Percentiles rank a stretch among this genome's conserved stretches.
Conservation (phyloP, 495 filamentous ascomycete species). For the Letharia columbiana region DNA sequence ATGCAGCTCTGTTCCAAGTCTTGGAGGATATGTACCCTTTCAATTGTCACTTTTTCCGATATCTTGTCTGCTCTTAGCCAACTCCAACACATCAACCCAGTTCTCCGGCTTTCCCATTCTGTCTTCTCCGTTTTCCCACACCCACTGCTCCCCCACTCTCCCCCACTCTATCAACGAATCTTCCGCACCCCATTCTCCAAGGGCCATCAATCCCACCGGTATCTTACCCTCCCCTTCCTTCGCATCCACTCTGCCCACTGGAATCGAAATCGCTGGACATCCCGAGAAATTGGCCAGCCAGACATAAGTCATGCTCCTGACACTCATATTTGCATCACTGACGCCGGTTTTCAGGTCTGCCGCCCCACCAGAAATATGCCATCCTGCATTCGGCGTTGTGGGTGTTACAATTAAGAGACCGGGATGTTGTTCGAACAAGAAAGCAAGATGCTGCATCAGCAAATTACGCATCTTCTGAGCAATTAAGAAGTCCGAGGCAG, state of each 20-base stretch:
- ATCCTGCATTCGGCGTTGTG: constrained; percentile 68
- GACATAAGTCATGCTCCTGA: constrained; percentile 80
- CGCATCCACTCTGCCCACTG: constrained; percentile 58
- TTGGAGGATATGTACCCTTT: not conserved
- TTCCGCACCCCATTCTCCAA: constrained; percentile 82
- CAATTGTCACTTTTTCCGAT: not conserved
- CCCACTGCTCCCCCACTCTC: constrained; percentile 53
- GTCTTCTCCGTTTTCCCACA: constrained; percentile 34
- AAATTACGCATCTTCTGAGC: constrained; percentile 67
- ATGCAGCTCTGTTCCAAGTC: not conserved
- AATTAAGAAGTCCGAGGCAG: constrained; percentile 59
- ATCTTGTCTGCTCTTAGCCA: not conserved
- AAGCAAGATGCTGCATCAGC: constrained; percentile 74
- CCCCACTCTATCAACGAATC: constrained; percentile 71
- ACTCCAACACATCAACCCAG: constrained; percentile 40
- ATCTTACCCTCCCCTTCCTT: constrained; percentile 44
- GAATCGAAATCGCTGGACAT: constrained; percentile 67
- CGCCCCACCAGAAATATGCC: constrained; percentile 47
- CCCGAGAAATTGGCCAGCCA: constrained; percentile 82
- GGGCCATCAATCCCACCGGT: constrained; percentile 82
- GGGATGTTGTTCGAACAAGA: constrained; percentile 62
- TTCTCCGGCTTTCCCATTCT: constrained; percentile 29
- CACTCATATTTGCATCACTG: constrained; percentile 59
- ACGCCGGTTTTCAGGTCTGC: constrained; percentile 56
- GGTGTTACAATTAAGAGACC: constrained; percentile 74